These are phyloP conservation scores for Populus deltoides DNA, from an alignment of 345 rosid species.

Conservation along the genomic window DNA sequence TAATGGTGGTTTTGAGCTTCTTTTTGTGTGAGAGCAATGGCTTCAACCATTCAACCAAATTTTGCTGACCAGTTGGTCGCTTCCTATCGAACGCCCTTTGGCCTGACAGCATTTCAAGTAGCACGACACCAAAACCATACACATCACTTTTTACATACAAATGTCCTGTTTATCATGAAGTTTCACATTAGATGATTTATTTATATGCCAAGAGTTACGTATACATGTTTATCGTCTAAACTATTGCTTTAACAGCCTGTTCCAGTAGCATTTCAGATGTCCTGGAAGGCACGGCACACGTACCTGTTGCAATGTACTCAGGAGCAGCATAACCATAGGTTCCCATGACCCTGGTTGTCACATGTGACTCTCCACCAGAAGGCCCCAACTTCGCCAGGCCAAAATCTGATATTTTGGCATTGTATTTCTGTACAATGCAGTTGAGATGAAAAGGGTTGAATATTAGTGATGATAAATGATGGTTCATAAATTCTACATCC, in stretches of 20 bases:
- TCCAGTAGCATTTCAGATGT: background rate
- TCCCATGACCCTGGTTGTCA: constrained; percentile 42
- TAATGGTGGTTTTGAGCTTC: constrained; percentile 32
- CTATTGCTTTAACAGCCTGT: background rate
- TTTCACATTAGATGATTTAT: background rate
- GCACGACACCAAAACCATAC: constrained; percentile 64
- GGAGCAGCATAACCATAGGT: constrained; percentile 60
- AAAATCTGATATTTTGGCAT: constrained; percentile 64
- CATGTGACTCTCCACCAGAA: constrained; percentile 47
- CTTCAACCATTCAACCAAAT: constrained; percentile 53
- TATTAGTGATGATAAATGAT: background rate
- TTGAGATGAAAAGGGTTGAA: background rate
- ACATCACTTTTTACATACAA: constrained; percentile 70
- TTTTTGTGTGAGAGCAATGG: constrained; percentile 39
- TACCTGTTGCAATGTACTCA: constrained; percentile 69
- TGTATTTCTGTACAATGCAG: constrained; percentile 36
- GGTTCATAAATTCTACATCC: background rate
- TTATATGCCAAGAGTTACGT: background rate
- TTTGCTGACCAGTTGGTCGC: constrained; percentile 44
- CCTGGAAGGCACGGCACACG: background rate
- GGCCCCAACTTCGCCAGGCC: constrained; percentile 75
- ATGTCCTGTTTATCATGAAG: constrained; percentile 38
- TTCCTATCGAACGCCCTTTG: constrained; percentile 39
- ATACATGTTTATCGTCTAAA: background rate
- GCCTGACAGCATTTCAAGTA: constrained; percentile 60